These are phyloP conservation scores for Theileria annulata DNA, from an alignment of 169 alveolate genomes.

Conservation along the genomic window DNA sequence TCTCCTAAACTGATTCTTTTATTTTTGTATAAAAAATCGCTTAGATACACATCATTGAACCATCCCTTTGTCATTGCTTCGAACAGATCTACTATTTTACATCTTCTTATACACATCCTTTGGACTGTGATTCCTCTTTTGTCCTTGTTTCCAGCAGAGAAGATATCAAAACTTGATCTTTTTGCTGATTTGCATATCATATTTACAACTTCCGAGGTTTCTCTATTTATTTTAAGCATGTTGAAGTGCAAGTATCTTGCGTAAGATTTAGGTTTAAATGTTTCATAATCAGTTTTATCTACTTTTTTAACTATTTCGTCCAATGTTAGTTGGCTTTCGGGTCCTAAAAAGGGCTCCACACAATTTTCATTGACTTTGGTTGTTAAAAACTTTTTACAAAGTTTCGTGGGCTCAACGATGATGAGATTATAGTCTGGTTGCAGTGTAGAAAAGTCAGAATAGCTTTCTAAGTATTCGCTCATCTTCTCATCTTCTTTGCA, in stretches of 20 bases:
- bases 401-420: conserved; percentile 26
- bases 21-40: conserved; percentile 80
- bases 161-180: conserved; percentile 80
- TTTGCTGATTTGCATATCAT: conserved; percentile 83
- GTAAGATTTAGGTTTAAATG: conserved; percentile 25
- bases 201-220: conserved; percentile 87
- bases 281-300: conserved; percentile 46
- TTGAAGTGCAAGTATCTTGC: conserved; percentile 75
- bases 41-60: conserved; percentile 78
- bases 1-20: conserved; percentile 86
- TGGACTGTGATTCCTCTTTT: conserved; percentile 92
- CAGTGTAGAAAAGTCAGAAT: background rate
- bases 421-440: background rate
- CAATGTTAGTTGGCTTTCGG: conserved; percentile 14
- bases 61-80: conserved; percentile 69
- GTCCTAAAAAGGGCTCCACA: background rate
- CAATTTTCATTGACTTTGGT: background rate
- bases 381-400: conserved; percentile 1
- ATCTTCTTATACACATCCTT: conserved; percentile 68
- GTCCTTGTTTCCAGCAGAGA: conserved; percentile 91
- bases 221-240: conserved; percentile 86
- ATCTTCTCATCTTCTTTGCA: background rate
- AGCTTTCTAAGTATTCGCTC: background rate
- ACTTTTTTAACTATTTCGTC: conserved; percentile 44
- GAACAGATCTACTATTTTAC: conserved; percentile 73